These are phyloP conservation scores for Coniophora puteana DNA, from an alignment of 1,284 basidiomycete species.

Conservation along the genomic window DNA sequence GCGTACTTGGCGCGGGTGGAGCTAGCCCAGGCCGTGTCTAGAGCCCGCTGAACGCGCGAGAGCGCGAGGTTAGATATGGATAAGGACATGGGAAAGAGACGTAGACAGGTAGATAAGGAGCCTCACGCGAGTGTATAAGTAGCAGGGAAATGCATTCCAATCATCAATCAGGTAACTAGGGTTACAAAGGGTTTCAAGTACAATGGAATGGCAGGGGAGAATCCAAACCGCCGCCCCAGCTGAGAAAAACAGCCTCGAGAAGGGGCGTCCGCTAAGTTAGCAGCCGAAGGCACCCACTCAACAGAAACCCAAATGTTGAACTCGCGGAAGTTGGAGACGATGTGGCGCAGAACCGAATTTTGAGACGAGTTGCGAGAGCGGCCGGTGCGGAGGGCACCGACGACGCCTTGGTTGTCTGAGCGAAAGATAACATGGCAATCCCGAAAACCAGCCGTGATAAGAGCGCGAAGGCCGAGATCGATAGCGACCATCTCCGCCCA, in stretches of 20 bases:
- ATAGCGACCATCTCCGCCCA: constrained; percentile 35
- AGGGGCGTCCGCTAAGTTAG: constrained; percentile 26
- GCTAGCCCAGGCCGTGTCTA: not conserved
- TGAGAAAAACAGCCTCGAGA: constrained; percentile 17
- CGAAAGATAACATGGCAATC: constrained; percentile 18
- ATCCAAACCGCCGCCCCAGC: not conserved
- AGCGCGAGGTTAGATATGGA: not conserved
- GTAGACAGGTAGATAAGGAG: not conserved
- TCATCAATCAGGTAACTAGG: not conserved
- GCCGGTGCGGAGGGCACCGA: constrained; percentile 19
- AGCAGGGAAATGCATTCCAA: too few relatives aligned
- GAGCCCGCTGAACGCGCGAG: not conserved
- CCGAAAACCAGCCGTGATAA: constrained; percentile 3
- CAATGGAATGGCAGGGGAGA: not conserved
- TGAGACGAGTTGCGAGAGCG: constrained; percentile 16
- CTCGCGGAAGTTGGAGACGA: constrained; percentile 17
- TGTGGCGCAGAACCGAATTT: constrained; percentile 21
- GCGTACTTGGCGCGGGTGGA: not conserved
- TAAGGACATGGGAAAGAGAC: not conserved
- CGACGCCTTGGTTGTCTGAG: constrained; percentile 33
- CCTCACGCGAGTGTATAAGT: not conserved
- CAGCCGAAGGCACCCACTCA: constrained; percentile 20
- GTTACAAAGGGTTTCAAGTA: not conserved
- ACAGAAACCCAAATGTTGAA: constrained; percentile 18
- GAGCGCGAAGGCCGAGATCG: constrained; percentile 23